These are phyloP conservation scores for Boletus sp. DNA, from an alignment of 768 basidiomycete species.

Conservation along the genomic window DNA sequence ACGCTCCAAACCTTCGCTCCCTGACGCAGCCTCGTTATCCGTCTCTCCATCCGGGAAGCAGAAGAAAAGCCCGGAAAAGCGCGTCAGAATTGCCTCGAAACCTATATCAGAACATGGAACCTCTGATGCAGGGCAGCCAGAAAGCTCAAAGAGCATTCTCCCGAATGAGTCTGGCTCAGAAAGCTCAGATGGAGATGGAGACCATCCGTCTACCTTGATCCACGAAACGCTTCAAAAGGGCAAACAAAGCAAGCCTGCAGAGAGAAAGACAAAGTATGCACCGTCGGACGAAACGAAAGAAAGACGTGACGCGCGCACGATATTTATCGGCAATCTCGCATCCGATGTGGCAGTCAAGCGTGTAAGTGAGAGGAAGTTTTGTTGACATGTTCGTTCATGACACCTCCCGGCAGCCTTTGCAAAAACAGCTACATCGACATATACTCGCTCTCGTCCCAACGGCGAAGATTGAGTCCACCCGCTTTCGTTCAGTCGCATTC, in stretches of 20 bases:
- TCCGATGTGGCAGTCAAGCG: conserved; percentile 73
- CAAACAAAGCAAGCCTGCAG: conserved; percentile 26
- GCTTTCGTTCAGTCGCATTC: conserved; percentile 94
- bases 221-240: conserved; percentile 56
- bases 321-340: conserved; percentile 90
- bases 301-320: conserved; percentile 74
- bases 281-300: conserved; percentile 72
- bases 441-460: conserved; percentile 67
- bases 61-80: conserved; percentile 13
- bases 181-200: conserved; percentile 34
- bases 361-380: conserved; percentile 42
- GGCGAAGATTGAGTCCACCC: conserved; percentile 86
- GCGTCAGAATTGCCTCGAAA: not conserved
- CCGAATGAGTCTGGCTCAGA: conserved; percentile 29
- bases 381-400: not conserved
- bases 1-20: conserved; percentile 12
- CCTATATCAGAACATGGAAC: not conserved
- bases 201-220: conserved; percentile 42
- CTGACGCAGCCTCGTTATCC: conserved; percentile 15
- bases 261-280: conserved; percentile 44
- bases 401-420: conserved; percentile 51
- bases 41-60: conserved; percentile 17
- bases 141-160: conserved; percentile 2
- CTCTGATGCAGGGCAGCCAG: not conserved
- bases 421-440: conserved; percentile 76